Evolutionary conservation across 805 yeast species (phyloP).

Genomic region (Pichia phayaonensis): DNA sequence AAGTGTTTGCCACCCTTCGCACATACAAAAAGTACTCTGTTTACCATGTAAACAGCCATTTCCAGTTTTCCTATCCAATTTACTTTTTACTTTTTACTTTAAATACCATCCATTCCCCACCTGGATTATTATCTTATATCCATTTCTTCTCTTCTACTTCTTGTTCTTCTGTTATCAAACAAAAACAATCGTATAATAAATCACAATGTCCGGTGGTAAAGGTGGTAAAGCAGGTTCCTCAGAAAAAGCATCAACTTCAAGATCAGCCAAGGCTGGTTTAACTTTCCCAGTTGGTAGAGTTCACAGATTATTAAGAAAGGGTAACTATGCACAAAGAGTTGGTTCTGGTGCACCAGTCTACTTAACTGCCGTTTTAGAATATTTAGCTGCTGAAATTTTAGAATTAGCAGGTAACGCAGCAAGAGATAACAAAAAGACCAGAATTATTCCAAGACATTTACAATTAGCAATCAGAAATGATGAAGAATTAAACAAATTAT

Average conservation of each 20-base stretch:
- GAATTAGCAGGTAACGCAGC: conserved; percentile 99
- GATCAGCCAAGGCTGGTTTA: conserved; percentile 98
- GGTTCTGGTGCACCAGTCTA: conserved; percentile 99
- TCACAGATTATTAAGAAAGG: conserved; percentile 92
- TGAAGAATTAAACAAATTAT: conserved; percentile 94
- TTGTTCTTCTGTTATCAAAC: too few species aligned
- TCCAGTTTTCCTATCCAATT: neutral
- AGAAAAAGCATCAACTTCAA: conserved; percentile 92
- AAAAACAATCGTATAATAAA: too few species aligned
- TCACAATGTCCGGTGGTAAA: conserved; percentile 59
- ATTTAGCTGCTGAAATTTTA: conserved; percentile 94
- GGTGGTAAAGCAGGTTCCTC: conserved; percentile 93
- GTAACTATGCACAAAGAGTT: conserved; percentile 96
- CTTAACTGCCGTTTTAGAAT: conserved; percentile 93
- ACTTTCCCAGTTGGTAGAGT: conserved; percentile 99
- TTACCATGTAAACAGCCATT: neutral
- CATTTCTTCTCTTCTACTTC: too few species aligned
- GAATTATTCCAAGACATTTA: conserved; percentile 98
- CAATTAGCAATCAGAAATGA: conserved; percentile 98
- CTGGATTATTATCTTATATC: neutral
- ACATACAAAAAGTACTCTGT: neutral
- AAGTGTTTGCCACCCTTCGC: neutral
- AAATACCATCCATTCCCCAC: neutral
- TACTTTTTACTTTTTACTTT: too few species aligned
- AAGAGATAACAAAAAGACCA: conserved; percentile 96